phyloP scores from a whole-genome alignment of 257 asterid species.

The Eustoma russellianum region DNA sequence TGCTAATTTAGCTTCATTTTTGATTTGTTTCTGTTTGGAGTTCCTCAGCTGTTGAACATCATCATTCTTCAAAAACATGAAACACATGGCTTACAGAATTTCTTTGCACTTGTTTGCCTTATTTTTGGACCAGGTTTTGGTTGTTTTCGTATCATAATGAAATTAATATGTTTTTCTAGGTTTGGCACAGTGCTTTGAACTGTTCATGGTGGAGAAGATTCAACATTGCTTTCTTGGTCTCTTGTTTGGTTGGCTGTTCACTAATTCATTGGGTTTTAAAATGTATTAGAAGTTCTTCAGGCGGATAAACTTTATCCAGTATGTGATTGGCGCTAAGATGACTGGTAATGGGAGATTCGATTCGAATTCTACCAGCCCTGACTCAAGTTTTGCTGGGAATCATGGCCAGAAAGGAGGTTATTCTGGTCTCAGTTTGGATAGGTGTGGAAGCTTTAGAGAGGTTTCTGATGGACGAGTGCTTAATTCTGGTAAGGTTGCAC shows the following conservation, averaged over 20 bases:
- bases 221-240: not conserved
- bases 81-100: no score
- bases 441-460: conserved; percentile 82
- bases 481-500: conserved; percentile 54
- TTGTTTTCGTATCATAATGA: no score
- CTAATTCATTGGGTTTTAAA: conserved; percentile 8
- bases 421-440: conserved; percentile 50
- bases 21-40: not conserved
- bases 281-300: conserved; percentile 16
- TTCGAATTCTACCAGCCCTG: conserved; percentile 64
- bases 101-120: no score
- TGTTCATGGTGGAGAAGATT: no score
- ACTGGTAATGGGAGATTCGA: conserved; percentile 77
- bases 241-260: conserved; percentile 4
- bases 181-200: no score
- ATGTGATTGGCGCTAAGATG: conserved; percentile 30
- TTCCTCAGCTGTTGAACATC: no score
- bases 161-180: no score
- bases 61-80: no score
- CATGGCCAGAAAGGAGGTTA: conserved; percentile 61
- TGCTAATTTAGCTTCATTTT: conserved; percentile 8
- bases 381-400: conserved; percentile 52
- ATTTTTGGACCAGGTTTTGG: no score
- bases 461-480: conserved; percentile 49
- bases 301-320: conserved; percentile 13